Percentiles rank a stretch among this genome's conserved stretches.
Evolutionary conservation across 2,329 filamentous ascomycete species (phyloP).

Genomic region (Fusarium coicis): DNA sequence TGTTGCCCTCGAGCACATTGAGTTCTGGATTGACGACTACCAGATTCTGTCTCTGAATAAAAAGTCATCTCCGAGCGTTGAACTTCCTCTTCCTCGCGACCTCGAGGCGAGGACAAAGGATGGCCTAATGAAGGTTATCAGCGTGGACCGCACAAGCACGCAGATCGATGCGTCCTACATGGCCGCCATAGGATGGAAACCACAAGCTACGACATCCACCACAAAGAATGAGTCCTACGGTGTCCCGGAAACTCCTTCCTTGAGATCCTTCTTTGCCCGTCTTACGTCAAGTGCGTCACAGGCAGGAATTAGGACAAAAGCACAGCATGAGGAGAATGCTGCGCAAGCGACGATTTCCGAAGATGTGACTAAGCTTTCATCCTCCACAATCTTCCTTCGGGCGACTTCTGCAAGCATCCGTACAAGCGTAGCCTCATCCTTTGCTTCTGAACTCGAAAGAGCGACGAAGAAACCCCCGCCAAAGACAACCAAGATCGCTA

Average conservation of each 20-base stretch:
- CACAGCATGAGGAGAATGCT: constrained; percentile 70
- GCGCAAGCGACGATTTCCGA: constrained; percentile 72
- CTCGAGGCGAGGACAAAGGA: constrained; percentile 86
- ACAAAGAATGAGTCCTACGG: constrained; percentile 63
- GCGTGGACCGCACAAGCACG: constrained; percentile 85
- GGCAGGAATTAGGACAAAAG: constrained; percentile 62
- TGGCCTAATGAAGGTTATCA: constrained; percentile 84
- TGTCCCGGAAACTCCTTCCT: constrained; percentile 64
- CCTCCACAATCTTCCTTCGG: constrained; percentile 86
- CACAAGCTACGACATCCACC: constrained; percentile 55
- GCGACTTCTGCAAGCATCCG: constrained; percentile 86
- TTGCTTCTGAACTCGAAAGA: constrained; percentile 88
- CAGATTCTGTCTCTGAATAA: constrained; percentile 83
- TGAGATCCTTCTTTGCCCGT: constrained; percentile 83
- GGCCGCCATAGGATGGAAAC: constrained; percentile 87
- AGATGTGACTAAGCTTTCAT: constrained; percentile 76
- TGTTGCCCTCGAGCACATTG: constrained; percentile 86
- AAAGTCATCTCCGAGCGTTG: constrained; percentile 81
- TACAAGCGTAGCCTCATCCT: constrained; percentile 77
- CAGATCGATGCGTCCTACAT: constrained; percentile 94
- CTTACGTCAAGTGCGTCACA: constrained; percentile 71
- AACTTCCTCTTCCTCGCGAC: constrained; percentile 78
- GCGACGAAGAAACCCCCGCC: constrained; percentile 98
- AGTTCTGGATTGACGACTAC: constrained; percentile 91
- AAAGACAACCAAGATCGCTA: constrained; percentile 84